phyloP scores from a whole-genome alignment of 2,329 filamentous ascomycete species.

The Penicillium brasilianum region DNA sequence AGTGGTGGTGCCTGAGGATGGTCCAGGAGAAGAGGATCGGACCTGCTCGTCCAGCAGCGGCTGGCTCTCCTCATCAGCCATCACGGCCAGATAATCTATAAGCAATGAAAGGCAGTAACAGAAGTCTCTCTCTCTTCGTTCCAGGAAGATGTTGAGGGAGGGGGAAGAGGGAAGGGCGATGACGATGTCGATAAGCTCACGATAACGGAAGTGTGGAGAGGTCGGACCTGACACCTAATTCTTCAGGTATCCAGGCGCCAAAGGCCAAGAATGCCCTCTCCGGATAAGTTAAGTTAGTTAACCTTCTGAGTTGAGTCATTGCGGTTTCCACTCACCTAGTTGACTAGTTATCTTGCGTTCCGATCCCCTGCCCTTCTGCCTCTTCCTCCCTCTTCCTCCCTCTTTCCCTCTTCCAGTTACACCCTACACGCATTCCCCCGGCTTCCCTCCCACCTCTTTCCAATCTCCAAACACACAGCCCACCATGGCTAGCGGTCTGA shows the following conservation, averaged over 20 bases:
- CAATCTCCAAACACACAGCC: constrained; percentile 10
- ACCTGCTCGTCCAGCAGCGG: constrained; percentile 37
- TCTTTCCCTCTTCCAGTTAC: constrained; percentile 12
- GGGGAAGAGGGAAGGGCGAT: background rate
- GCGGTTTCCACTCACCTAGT: constrained; percentile 1
- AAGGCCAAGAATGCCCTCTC: constrained; percentile 9
- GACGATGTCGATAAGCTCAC: constrained; percentile 29
- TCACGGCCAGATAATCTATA: constrained; percentile 27
- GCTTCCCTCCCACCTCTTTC: constrained; percentile 8
- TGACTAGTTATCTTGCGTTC: constrained; percentile 10
- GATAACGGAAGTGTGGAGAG: constrained; percentile 32
- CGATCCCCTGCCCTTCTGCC: constrained; percentile 1
- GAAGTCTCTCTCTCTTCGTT: background rate
- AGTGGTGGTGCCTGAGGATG: constrained; percentile 23
- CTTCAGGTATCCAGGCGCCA: constrained; percentile 13
- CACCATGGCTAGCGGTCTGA: constrained; percentile 37
- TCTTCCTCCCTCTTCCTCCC: background rate
- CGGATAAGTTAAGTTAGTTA: constrained; percentile 11
- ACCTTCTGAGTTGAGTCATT: too few species aligned
- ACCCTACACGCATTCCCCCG: constrained; percentile 8
- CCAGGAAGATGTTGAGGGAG: constrained; percentile 2
- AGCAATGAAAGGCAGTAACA: constrained; percentile 1
- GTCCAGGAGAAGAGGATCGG: constrained; percentile 28
- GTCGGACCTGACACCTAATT: constrained; percentile 8
- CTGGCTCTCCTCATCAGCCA: constrained; percentile 42